These are phyloP conservation scores for Phytopythium kandeliae DNA, from an alignment of 352 stramenopile genomes.

Conservation along the genomic window DNA sequence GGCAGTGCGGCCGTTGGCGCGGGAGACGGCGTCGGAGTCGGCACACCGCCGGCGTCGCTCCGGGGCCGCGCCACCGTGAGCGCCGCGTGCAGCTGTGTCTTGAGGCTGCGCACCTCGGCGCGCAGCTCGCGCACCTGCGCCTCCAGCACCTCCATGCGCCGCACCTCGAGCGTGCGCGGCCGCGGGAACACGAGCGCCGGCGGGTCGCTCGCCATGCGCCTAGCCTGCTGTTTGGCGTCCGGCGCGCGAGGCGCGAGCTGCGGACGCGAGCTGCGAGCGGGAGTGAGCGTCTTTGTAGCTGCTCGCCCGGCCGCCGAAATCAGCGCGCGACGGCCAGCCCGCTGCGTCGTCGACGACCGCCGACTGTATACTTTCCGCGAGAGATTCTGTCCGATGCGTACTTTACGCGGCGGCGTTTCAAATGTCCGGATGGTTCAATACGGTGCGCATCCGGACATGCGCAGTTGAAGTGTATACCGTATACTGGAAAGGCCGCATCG, in stretches of 20 bases:
- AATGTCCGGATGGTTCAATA: too few species aligned
- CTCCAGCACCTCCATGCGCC: slow-evolving; percentile 6
- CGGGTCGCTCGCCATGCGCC: not conserved
- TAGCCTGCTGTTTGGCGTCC: not conserved
- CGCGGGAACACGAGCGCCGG: slow-evolving; percentile 8
- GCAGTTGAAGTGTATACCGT: not conserved
- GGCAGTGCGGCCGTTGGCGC: not conserved
- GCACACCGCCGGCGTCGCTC: not conserved
- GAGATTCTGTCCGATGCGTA: too few species aligned
- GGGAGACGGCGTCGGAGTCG: not conserved
- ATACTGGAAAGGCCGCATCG: not conserved
- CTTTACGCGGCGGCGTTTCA: too few species aligned
- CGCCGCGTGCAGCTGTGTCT: slow-evolving; percentile 17
- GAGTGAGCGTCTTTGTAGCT: too few species aligned
- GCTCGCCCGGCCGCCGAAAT: too few species aligned
- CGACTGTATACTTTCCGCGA: too few species aligned
- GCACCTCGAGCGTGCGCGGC: slow-evolving; percentile 6
- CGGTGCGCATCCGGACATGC: too few species aligned
- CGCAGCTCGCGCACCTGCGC: slow-evolving; percentile 23
- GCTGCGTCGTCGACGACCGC: too few species aligned
- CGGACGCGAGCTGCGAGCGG: too few species aligned
- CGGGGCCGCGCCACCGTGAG: not conserved
- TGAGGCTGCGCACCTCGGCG: slow-evolving; percentile 18
- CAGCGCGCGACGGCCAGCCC: too few species aligned
- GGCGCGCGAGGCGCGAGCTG: too few species aligned